phyloP scores from a whole-genome alignment of 2,329 filamentous ascomycete species.

The Neofusicoccum parvum region DNA sequence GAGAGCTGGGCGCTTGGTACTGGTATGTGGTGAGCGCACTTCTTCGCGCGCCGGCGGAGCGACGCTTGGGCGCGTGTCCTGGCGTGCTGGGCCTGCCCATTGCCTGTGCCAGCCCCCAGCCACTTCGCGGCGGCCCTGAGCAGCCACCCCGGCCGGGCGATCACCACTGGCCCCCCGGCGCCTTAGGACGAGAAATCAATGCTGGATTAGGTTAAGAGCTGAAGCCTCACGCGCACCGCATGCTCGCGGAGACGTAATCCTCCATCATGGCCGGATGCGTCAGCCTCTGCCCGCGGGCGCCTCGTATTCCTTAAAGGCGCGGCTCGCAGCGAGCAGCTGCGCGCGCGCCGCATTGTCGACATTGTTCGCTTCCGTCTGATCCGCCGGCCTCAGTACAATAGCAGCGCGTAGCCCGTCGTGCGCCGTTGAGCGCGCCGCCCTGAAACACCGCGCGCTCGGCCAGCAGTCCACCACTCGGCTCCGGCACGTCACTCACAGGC shows the following conservation, averaged over 20 bases:
- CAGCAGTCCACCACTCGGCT: conserved; percentile 9
- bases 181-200: background rate
- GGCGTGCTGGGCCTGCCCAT: no score
- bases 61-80: background rate
- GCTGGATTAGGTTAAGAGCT: conserved; percentile 11
- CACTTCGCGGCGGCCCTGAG: conserved; percentile 5
- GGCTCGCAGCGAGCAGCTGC: background rate
- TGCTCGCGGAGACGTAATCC: conserved; percentile 20
- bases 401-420: background rate
- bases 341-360: conserved; percentile 2
- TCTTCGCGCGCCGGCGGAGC: background rate
- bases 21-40: background rate
- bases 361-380: conserved; percentile 12
- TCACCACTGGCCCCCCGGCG: background rate
- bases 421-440: conserved; percentile 8
- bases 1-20: background rate
- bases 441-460: conserved; percentile 11
- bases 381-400: conserved; percentile 3
- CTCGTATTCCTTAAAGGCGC: conserved; percentile 17
- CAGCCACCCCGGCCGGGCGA: conserved; percentile 11
- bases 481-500: conserved; percentile 2
- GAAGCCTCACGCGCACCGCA: conserved; percentile 19
- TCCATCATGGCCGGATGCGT: conserved; percentile 20
- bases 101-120: background rate
- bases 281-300: background rate